Percentiles rank a stretch among this genome's conserved stretches.
These are phyloP conservation scores for Stropharia rugosoannulata DNA, from an alignment of 768 basidiomycete genomes.

Conservation along the genomic window DNA sequence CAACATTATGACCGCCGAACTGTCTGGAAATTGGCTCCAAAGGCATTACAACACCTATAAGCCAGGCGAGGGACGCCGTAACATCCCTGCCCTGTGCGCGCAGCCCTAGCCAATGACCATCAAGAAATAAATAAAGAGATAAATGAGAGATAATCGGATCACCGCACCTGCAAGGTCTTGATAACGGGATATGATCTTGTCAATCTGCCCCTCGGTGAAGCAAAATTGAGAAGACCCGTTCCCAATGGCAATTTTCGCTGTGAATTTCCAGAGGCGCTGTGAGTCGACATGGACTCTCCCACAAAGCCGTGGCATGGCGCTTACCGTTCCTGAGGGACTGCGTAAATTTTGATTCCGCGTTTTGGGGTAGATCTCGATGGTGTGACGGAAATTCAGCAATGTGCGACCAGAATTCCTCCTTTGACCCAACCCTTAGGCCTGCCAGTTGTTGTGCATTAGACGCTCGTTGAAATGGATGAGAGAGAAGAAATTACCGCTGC, in stretches of 20 bases:
- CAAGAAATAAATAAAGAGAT: background rate
- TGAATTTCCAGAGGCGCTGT: background rate
- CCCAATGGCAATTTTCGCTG: slow-evolving; percentile 28
- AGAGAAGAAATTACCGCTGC: slow-evolving; percentile 9
- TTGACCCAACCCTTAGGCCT: slow-evolving; percentile 27
- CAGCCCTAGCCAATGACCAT: slow-evolving; percentile 18
- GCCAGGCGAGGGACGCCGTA: slow-evolving; percentile 35
- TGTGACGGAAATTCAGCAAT: slow-evolving; percentile 44
- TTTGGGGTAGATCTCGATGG: slow-evolving; percentile 32
- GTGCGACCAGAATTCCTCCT: slow-evolving; percentile 40
- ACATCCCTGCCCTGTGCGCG: slow-evolving; percentile 29
- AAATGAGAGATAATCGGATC: background rate
- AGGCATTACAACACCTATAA: slow-evolving; percentile 44
- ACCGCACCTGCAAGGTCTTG: slow-evolving; percentile 33
- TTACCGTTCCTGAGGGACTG: slow-evolving; percentile 31
- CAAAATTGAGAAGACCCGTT: slow-evolving; percentile 30
- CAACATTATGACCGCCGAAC: slow-evolving; percentile 28
- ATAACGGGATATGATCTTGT: slow-evolving; percentile 37
- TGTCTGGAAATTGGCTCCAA: slow-evolving; percentile 32
- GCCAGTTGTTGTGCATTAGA: background rate
- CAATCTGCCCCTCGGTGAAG: slow-evolving; percentile 35
- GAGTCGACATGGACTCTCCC: background rate
- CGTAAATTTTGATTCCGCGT: slow-evolving; percentile 32
- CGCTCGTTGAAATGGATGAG: background rate
- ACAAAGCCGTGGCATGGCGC: background rate